Evolutionary conservation across 2,329 filamentous ascomycete genomes (phyloP).

Genomic region (Fusarium illudens): DNA sequence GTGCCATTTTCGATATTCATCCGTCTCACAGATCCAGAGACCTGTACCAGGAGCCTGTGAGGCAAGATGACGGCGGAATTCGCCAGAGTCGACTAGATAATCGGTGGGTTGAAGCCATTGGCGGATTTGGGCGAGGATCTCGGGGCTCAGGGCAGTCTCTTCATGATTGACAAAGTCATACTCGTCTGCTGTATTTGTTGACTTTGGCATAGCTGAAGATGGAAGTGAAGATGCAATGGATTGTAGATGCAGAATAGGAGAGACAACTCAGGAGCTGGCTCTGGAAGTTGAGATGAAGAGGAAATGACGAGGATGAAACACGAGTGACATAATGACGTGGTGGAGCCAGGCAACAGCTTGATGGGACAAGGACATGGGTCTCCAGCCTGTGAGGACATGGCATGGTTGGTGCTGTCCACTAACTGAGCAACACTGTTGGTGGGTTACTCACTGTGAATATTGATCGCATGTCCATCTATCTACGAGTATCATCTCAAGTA

Average conservation of each 20-base stretch:
- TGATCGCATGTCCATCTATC: neutral
- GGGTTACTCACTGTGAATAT: neutral
- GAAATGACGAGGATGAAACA: neutral
- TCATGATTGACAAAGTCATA: conserved; percentile 31
- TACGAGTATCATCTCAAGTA: neutral
- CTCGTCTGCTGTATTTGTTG: conserved; percentile 28
- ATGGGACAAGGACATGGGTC: neutral
- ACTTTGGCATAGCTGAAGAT: conserved; percentile 22
- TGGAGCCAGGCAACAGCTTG: neutral
- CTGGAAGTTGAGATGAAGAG: neutral
- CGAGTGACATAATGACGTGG: neutral
- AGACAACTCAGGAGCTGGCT: neutral
- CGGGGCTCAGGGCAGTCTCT: conserved; percentile 21
- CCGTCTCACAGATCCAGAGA: conserved; percentile 38
- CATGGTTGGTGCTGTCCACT: neutral
- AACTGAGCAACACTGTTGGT: neutral
- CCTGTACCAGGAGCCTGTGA: conserved; percentile 41
- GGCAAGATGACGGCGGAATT: conserved; percentile 38
- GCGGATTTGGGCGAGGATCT: conserved; percentile 24
- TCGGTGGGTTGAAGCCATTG: conserved; percentile 43
- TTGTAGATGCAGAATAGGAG: neutral
- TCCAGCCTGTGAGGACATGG: neutral
- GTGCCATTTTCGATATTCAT: conserved; percentile 36
- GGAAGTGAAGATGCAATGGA: neutral
- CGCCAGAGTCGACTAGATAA: conserved; percentile 39